These are phyloP conservation scores for Castanospermum australe DNA, from an alignment of 306 rosid genomes.

Conservation along the genomic window DNA sequence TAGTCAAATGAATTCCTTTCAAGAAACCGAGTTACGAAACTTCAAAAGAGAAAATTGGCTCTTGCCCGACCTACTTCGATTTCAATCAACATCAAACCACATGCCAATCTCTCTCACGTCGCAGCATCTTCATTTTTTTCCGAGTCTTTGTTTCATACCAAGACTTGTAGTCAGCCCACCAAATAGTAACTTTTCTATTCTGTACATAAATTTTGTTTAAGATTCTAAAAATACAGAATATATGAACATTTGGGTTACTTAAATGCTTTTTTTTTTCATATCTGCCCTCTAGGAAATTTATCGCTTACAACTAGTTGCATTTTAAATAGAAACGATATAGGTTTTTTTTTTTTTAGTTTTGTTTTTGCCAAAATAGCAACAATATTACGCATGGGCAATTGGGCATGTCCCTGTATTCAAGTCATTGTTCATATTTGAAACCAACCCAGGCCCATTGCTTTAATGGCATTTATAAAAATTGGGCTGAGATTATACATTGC, in stretches of 20 bases:
- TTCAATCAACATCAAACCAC: not conserved
- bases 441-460: not conserved
- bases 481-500: not conserved
- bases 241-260: too few relatives aligned
- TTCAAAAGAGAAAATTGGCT: not conserved
- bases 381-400: too few relatives aligned
- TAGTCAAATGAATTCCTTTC: not conserved
- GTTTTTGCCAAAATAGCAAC: too few relatives aligned
- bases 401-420: too few relatives aligned
- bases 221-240: too few relatives aligned
- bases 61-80: conserved; percentile 16
- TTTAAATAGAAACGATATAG: too few relatives aligned
- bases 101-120: not conserved
- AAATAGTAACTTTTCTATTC: not conserved
- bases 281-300: too few relatives aligned
- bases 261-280: too few relatives aligned
- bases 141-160: not conserved
- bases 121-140: not conserved
- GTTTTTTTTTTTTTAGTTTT: too few relatives aligned
- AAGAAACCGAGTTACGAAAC: not conserved
- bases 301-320: too few relatives aligned
- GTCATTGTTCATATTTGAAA: too few relatives aligned
- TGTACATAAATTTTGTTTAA: too few relatives aligned
- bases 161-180: not conserved
- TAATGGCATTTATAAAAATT: not conserved